Conservation (phyloP, 257 asterid genomes). For the Mentha longifolia region DNA sequence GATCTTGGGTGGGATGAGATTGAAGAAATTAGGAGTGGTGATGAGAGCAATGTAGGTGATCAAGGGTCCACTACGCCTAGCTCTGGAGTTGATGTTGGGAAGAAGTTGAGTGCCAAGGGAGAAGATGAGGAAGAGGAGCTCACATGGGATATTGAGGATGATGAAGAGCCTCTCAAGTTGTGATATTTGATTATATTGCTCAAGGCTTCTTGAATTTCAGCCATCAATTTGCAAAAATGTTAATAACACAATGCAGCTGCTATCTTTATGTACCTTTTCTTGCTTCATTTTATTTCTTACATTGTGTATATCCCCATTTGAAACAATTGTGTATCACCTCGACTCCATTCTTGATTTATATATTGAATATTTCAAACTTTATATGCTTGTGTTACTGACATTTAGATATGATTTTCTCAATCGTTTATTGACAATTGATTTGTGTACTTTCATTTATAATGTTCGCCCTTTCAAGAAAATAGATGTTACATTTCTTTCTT, state of each 20-base stretch:
- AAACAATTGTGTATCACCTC: conserved; percentile 3
- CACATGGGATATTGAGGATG: conserved; percentile 80
- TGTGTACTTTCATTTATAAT: background rate
- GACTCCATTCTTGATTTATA: background rate
- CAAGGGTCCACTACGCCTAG: background rate
- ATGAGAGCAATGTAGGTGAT: conserved; percentile 49
- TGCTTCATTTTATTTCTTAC: background rate
- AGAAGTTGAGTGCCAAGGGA: conserved; percentile 53
- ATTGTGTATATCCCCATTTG: conserved; percentile 32
- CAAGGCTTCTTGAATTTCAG: background rate
- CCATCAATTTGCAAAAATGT: conserved; percentile 22
- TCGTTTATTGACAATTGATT: background rate
- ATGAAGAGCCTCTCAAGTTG: conserved; percentile 47
- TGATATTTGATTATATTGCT: conserved; percentile 30
- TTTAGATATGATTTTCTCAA: background rate
- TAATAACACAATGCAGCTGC: conserved; percentile 19
- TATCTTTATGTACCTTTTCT: conserved; percentile 1
- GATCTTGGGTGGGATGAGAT: conserved; percentile 93
- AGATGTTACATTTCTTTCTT: too few relatives aligned
- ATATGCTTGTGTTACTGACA: background rate
- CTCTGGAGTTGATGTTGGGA: conserved; percentile 41
- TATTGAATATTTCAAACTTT: background rate
- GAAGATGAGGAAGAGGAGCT: conserved; percentile 79
- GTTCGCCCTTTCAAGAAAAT: background rate
- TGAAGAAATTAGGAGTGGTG: conserved; percentile 71